Evolutionary conservation across 768 basidiomycete genomes (phyloP).

Genomic region (Thelephora ganbajun): DNA sequence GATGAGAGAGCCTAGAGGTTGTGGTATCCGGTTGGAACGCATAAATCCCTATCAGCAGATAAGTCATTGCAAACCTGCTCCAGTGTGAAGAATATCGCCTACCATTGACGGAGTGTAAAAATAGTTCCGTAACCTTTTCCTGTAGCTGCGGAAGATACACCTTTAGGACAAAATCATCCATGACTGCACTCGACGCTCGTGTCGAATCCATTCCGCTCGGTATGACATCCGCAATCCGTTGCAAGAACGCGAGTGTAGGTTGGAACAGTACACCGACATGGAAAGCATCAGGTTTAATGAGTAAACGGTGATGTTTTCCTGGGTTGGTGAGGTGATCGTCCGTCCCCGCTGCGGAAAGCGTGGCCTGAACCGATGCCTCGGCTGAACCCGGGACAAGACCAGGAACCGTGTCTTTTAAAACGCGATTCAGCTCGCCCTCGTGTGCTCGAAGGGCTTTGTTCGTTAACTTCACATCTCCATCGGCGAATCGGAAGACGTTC

Average conservation of each 20-base stretch:
- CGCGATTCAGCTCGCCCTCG: constrained; percentile 74
- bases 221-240: constrained; percentile 53
- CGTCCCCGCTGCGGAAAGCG: constrained; percentile 42
- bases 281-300: constrained; percentile 87
- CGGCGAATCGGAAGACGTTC: constrained; percentile 84
- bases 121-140: constrained; percentile 79
- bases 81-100: constrained; percentile 7
- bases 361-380: constrained; percentile 49
- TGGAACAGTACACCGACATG: constrained; percentile 92
- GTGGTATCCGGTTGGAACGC: constrained; percentile 76
- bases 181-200: constrained; percentile 50
- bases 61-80: constrained; percentile 2
- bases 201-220: constrained; percentile 60
- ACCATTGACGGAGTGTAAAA: constrained; percentile 79
- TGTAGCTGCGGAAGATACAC: constrained; percentile 92
- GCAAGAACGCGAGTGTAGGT: constrained; percentile 78
- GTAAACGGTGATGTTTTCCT: constrained; percentile 70
- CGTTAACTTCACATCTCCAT: constrained; percentile 69
- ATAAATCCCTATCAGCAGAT: constrained; percentile 43
- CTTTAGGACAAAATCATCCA: constrained; percentile 88
- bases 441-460: constrained; percentile 55
- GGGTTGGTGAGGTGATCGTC: constrained; percentile 65
- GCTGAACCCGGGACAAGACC: constrained; percentile 69
- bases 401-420: constrained; percentile 84
- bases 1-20: constrained; percentile 46